A percentile compares a stretch with the other conserved stretches of the same genome.
Conservation (phyloP, 2,329 filamentous ascomycete species). For the Basipetospora chlamydospora region DNA sequence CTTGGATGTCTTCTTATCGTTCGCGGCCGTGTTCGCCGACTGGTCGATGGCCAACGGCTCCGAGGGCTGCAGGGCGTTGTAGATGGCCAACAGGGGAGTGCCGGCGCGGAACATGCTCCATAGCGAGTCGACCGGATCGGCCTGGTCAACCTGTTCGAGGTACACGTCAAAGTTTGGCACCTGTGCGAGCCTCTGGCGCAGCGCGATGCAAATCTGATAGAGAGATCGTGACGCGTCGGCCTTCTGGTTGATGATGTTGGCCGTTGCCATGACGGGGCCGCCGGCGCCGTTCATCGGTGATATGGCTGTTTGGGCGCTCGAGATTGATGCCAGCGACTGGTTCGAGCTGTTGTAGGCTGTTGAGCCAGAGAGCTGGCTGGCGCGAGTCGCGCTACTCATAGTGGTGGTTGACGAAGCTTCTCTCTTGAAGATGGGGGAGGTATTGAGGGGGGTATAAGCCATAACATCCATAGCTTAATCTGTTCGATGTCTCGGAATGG, state of each 20-base stretch:
- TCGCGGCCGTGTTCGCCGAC: conserved; percentile 29
- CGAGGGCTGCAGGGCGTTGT: conserved; percentile 67
- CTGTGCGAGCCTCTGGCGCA: conserved; percentile 66
- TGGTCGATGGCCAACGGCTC: conserved; percentile 55
- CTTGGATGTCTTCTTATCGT: conserved; percentile 67
- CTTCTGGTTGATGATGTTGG: conserved; percentile 95
- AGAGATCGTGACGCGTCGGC: conserved; percentile 84
- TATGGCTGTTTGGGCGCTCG: conserved; percentile 26
- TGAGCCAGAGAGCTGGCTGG: conserved; percentile 48
- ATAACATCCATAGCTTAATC: conserved; percentile 19
- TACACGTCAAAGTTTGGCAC: conserved; percentile 73
- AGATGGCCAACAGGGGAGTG: conserved; percentile 72
- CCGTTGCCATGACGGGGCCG: conserved; percentile 58
- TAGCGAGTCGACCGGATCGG: conserved; percentile 71
- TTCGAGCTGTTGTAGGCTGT: conserved; percentile 39
- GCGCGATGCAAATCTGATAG: conserved; percentile 83
- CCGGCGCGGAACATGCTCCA: conserved; percentile 81
- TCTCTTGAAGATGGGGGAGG: conserved; percentile 37
- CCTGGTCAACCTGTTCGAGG: conserved; percentile 55
- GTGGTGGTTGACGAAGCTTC: too few species aligned
- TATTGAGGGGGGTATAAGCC: conserved; percentile 47
- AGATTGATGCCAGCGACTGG: conserved; percentile 35
- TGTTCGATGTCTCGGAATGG: neutral
- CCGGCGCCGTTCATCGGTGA: conserved; percentile 25
- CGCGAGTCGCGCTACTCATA: conserved; percentile 39